Evolutionary conservation across 305 asterid genomes (phyloP), one percentile per base, ranked within the genome.

Genomic region (Galium porrigens): DNA sequence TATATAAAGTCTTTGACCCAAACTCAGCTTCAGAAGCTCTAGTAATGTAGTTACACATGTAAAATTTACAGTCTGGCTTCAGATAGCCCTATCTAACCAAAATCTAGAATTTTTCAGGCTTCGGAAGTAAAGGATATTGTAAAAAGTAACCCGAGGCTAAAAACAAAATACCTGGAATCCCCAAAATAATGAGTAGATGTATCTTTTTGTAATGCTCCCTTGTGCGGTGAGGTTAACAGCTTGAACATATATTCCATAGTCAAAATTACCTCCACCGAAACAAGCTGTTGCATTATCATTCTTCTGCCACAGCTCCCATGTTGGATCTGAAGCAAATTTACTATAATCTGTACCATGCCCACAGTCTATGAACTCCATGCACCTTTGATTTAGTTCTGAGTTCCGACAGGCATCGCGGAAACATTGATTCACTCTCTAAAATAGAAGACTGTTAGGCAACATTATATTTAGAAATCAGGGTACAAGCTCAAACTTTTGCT

Each of bases 391-490:
- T 0, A 83, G 69, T 12, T 49, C 46, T 41, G 85, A 70, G 46
- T 0, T n/a, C 36, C 0, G 67, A 64, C 97, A 90, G 9, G 90
- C 94, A 73, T 85, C 72, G 71, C 86, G 88, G 64, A 90, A 79
- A 78, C 95, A 90, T 62, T 85, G 88, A 69, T 90, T 85, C 37
- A 90, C 97, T 80, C 97, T 83, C 97, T 90, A 63, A 69, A 70
- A 34, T 72, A 78, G 63, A 60, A 46, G 37, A 5, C 8, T 20
- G 32, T n/a, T 20, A 60, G 61, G 67, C 30, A 25, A 46, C 30
- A 3, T 20, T 3, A 4, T 44, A 3, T 20, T 1, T 61, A 34
- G 5, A 52, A 15, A 48, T 6, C 41, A 22, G 64, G 58, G 17
- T 2, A 30, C 66, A 51, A 8, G 14, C 39, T 12, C 60, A 66